phyloP scores from a whole-genome alignment of 1,284 basidiomycete species.

The Neonothopanus nambi region DNA sequence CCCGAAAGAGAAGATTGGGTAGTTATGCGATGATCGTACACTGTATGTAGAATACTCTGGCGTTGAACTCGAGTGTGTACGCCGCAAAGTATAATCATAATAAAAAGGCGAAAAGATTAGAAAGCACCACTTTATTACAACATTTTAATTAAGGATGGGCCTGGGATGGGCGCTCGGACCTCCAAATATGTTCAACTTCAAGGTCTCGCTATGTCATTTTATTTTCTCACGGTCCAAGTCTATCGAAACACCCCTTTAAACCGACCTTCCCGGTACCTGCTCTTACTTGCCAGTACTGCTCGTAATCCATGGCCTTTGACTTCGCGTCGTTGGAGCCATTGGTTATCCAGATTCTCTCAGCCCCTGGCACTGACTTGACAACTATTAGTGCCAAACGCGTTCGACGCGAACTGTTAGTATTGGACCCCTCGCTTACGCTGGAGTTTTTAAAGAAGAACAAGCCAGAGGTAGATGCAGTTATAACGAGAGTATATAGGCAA shows the following conservation, averaged over 20 bases:
- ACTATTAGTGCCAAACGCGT: conserved; percentile 81
- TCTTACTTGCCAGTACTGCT: neutral
- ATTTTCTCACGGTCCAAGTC: no score
- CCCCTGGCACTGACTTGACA: conserved; percentile 67
- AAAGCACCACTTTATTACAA: no score
- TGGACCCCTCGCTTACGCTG: conserved; percentile 50
- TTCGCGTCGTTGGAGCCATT: conserved; percentile 52
- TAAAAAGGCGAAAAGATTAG: no score
- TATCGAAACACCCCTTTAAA: no score
- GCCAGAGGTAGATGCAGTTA: conserved; percentile 57
- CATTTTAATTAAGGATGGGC: no score
- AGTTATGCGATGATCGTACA: conserved; percentile 46
- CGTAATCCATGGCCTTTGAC: conserved; percentile 41
- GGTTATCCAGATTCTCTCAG: conserved; percentile 65
- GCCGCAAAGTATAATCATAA: no score
- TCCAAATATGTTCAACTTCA: no score
- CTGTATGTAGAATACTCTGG: conserved; percentile 10
- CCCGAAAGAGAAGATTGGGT: conserved; percentile 68
- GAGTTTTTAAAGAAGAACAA: conserved; percentile 62
- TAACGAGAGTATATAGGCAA: conserved; percentile 57
- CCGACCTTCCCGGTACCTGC: neutral
- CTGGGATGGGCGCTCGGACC: no score
- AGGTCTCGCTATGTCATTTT: no score
- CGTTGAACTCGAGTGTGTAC: no score
- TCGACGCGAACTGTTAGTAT: conserved; percentile 58